Conservation (phyloP, 1,284 basidiomycete species). For the Ustilago esculenta region DNA sequence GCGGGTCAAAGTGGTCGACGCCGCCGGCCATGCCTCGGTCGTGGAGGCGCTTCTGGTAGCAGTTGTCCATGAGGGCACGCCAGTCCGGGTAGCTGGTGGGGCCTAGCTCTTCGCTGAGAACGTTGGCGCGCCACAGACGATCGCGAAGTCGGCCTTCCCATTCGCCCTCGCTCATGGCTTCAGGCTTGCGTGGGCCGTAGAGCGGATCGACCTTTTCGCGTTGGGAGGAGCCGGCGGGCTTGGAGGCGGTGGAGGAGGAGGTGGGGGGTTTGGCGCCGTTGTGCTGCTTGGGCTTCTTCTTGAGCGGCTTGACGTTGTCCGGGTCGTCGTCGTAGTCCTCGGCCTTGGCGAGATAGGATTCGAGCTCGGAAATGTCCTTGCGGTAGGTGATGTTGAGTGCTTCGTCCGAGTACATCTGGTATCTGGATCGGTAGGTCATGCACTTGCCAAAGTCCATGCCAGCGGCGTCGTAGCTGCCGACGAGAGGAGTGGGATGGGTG, state of each 20-base stretch:
- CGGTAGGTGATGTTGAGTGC: slow-evolving; percentile 66
- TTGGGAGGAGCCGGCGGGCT: slow-evolving; percentile 12
- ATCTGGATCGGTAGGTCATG: slow-evolving; percentile 63
- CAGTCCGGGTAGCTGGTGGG: slow-evolving; percentile 63
- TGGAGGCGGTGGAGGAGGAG: slow-evolving; percentile 8
- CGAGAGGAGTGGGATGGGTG: slow-evolving; percentile 61
- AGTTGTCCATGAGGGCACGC: slow-evolving; percentile 65
- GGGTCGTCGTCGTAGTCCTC: slow-evolving; percentile 65
- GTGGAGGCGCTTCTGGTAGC: slow-evolving; percentile 61
- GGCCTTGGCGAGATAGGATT: slow-evolving; percentile 33
- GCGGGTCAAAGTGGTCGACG: slow-evolving; percentile 53
- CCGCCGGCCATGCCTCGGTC: slow-evolving; percentile 61
- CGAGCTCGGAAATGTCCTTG: slow-evolving; percentile 56
- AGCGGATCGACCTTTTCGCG: slow-evolving; percentile 57
- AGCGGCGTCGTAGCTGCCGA: slow-evolving; percentile 61
- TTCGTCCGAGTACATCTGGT: slow-evolving; percentile 66
- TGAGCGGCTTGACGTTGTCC: slow-evolving; percentile 61
- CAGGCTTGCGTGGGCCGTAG: slow-evolving; percentile 58
- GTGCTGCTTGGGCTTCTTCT: slow-evolving; percentile 16
- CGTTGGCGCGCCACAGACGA: slow-evolving; percentile 58
- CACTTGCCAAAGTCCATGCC: slow-evolving; percentile 63
- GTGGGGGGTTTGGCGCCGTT: slow-evolving; percentile 17
- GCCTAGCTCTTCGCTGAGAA: slow-evolving; percentile 58
- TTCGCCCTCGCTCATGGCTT: slow-evolving; percentile 50
- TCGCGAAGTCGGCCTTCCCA: slow-evolving; percentile 64